Percentiles rank a stretch among this genome's conserved stretches.
phyloP scores from a whole-genome alignment of 1,284 basidiomycete genomes.

The Papiliotrema laurentii region DNA sequence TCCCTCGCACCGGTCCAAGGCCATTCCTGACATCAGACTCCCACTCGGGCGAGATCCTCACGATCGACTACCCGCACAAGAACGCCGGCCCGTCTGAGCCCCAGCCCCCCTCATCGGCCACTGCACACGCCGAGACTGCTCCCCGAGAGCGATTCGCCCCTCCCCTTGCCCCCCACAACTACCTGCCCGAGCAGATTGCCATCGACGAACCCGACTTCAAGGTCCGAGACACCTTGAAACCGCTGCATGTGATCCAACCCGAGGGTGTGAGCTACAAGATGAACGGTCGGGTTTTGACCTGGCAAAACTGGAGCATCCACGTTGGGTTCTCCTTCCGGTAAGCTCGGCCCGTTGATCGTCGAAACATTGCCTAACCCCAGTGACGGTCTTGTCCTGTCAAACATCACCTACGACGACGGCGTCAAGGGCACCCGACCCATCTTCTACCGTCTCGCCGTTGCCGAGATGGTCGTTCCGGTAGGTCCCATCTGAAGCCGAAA shows the following conservation, averaged over 20 bases:
- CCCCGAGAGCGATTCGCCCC: constrained; percentile 47
- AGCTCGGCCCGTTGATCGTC: background rate
- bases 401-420: constrained; percentile 28
- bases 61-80: constrained; percentile 44
- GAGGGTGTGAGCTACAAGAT: constrained; percentile 88
- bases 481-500: too few relatives aligned
- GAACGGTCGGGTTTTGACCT: constrained; percentile 59
- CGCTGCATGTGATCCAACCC: constrained; percentile 80
- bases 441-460: constrained; percentile 49
- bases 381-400: constrained; percentile 18
- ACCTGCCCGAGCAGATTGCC: constrained; percentile 47
- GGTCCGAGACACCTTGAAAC: constrained; percentile 69
- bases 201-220: constrained; percentile 55
- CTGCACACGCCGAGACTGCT: constrained; percentile 23
- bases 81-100: constrained; percentile 20
- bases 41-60: constrained; percentile 44
- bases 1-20: background rate
- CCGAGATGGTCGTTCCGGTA: constrained; percentile 49
- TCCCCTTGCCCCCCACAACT: constrained; percentile 45
- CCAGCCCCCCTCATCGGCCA: constrained; percentile 23
- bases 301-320: constrained; percentile 42
- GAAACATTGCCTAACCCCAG: constrained; percentile 11
- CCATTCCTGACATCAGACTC: constrained; percentile 26
- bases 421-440: constrained; percentile 37
- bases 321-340: constrained; percentile 29